Base-by-base conservation (phyloP, 345 rosid species). In the Populus nigra region DNA sequence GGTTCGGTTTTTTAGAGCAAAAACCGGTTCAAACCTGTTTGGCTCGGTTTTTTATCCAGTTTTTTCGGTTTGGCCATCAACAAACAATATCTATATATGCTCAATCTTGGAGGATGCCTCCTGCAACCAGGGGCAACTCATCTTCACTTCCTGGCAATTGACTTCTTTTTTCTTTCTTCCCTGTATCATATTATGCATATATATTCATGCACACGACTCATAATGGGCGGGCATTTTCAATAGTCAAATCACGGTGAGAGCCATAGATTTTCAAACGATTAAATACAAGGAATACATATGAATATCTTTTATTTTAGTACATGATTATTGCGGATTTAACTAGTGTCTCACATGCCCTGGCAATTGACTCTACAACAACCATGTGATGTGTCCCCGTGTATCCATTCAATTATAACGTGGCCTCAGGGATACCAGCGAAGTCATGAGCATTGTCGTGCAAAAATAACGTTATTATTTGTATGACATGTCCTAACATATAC, bases 401-500 rank as follows among this genome's bases (percentile, higher is more conserved):
- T 49, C 4, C n/a, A 49, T 12, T 36, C 66, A 4, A 38, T 73
- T 59, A 73, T 31, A 53, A 55, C n/a, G 75, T 33, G 62, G 17
- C n/a, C 25, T 15, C 73, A 45, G 49, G 1, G 59, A 18, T 55
- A 36, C 66, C 61, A 41, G 65, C 65, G 11, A 66, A 23, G 72
- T 17, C 70, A 76, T 76, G 72, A 50, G 65, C 68, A 50, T 33
- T 47, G 43, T 49, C 36, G 38, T 53, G 78, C 78, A 68, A 68
- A 20, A 49, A 13, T 47, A 31, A 41, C 70, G 65, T 74, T 38
- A 63, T 63, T 39, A 13, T 10, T 66, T 18, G 6, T 6, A 35
- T 38, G 8, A 43, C 55, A 43, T 35, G 1, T 12, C 72, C 16
- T 22, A 25, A 12, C 43, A 11, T n/a, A 18, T 1, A 16, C 53